These are phyloP conservation scores for Rhizopogon rudus DNA, from an alignment of 768 basidiomycete species.

Conservation along the genomic window DNA sequence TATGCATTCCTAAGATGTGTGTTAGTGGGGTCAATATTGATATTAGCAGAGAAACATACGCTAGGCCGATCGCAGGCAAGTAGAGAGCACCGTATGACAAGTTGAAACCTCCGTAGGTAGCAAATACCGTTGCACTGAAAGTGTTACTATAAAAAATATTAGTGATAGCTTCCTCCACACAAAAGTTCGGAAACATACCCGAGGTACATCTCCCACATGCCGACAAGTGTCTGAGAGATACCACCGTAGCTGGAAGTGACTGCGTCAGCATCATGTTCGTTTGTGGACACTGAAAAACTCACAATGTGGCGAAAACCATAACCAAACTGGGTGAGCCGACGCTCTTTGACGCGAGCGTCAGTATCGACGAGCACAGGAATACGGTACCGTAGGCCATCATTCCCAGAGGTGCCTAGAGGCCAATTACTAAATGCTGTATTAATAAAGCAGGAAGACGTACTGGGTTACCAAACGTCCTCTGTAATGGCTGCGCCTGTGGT, in stretches of 20 bases:
- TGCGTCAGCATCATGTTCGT: background rate
- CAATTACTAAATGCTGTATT: background rate
- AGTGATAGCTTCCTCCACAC: background rate
- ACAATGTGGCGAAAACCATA: conserved; percentile 25
- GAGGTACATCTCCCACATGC: conserved; percentile 29
- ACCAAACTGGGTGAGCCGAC: conserved; percentile 20
- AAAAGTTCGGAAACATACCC: conserved; percentile 13
- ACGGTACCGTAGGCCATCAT: conserved; percentile 25
- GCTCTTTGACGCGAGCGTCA: conserved; percentile 16
- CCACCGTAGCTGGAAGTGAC: conserved; percentile 21
- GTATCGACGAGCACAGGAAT: conserved; percentile 23
- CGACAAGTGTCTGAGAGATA: conserved; percentile 24
- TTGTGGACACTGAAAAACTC: background rate
- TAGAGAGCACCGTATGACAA: conserved; percentile 23
- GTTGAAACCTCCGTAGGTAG: conserved; percentile 26
- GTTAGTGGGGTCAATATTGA: background rate
- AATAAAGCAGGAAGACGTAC: conserved; percentile 4
- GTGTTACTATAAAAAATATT: conserved; percentile 17
- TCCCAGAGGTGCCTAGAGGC: conserved; percentile 19
- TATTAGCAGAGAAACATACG: conserved; percentile 9
- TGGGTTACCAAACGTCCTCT: conserved; percentile 23
- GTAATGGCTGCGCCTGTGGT: conserved; percentile 19
- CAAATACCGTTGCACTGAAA: conserved; percentile 22
- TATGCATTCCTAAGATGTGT: conserved; percentile 15
- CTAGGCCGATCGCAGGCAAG: conserved; percentile 20